Conservation (phyloP, 176 grass and related monocot species). For the Neostapfia colusana region DNA sequence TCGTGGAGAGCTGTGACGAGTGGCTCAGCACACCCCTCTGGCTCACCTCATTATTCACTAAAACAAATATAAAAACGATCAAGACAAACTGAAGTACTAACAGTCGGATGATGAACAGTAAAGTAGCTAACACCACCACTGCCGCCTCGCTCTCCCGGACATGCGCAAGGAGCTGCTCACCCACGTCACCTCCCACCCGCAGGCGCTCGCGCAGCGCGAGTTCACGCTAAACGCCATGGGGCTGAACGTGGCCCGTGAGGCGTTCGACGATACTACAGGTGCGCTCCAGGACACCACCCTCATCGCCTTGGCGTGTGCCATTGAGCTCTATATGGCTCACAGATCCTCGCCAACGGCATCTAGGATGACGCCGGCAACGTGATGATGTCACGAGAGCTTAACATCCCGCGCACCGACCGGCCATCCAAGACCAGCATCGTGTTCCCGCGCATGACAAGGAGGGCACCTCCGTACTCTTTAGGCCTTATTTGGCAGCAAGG, state of each 20-base stretch:
- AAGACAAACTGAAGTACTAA: too few species aligned
- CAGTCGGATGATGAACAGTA: too few species aligned
- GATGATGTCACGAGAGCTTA: constrained; percentile 76
- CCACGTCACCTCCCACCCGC: constrained; percentile 85
- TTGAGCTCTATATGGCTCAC: constrained; percentile 74
- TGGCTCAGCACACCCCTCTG: too few species aligned
- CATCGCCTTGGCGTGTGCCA: constrained; percentile 67
- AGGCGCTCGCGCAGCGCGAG: constrained; percentile 86
- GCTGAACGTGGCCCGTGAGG: constrained; percentile 83
- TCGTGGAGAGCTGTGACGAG: too few species aligned
- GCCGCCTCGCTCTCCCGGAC: constrained; percentile 70
- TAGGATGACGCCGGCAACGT: constrained; percentile 73
- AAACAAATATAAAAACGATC: too few species aligned
- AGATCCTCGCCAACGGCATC: constrained; percentile 73
- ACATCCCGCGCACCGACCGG: constrained; percentile 73
- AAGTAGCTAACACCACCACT: too few species aligned
- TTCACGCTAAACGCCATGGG: constrained; percentile 77
- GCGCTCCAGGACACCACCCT: constrained; percentile 61
- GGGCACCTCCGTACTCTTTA: constrained; percentile 81
- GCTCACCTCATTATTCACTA: too few species aligned
- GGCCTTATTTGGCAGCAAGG: too few species aligned
- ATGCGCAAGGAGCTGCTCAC: constrained; percentile 70
- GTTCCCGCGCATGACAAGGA: constrained; percentile 73
- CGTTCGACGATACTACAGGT: constrained; percentile 68
- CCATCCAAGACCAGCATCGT: constrained; percentile 97